phyloP scores from a whole-genome alignment of 176 grass and related monocot genomes.

The Themeda triandra region DNA sequence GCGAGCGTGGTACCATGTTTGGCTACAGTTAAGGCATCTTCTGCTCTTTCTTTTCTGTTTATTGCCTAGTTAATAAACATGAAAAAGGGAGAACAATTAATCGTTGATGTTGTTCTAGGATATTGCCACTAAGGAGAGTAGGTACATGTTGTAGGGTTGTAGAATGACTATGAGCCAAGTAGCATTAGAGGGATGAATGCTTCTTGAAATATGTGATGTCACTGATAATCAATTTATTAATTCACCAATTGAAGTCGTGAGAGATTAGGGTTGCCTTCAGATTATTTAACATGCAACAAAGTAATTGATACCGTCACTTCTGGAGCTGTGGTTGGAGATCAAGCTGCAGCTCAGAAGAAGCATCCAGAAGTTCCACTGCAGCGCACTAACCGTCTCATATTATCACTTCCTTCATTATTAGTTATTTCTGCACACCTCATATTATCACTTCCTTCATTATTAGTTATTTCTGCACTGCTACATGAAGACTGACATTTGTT shows the following conservation, averaged over 20 bases:
- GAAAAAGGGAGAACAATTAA: background rate
- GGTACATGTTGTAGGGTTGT: conserved; percentile 12
- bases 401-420: background rate
- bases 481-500: background rate
- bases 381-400: background rate
- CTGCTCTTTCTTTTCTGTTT: conserved; percentile 24
- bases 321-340: background rate
- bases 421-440: background rate
- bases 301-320: background rate
- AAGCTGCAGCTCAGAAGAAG: background rate
- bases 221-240: background rate
- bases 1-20: conserved; percentile 97
- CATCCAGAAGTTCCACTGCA: background rate
- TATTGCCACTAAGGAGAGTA: background rate
- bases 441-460: background rate
- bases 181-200: background rate
- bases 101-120: background rate
- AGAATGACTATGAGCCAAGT: background rate
- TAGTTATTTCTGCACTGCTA: background rate
- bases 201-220: conserved; percentile 15
- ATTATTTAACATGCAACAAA: background rate
- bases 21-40: conserved; percentile 82
- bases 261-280: background rate
- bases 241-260: conserved; percentile 7
- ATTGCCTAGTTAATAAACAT: background rate